Evolutionary conservation across 1,139 yeast species (phyloP), one percentile per base, ranked within the genome.

Genomic region (Hanseniaspora sp.): DNA sequence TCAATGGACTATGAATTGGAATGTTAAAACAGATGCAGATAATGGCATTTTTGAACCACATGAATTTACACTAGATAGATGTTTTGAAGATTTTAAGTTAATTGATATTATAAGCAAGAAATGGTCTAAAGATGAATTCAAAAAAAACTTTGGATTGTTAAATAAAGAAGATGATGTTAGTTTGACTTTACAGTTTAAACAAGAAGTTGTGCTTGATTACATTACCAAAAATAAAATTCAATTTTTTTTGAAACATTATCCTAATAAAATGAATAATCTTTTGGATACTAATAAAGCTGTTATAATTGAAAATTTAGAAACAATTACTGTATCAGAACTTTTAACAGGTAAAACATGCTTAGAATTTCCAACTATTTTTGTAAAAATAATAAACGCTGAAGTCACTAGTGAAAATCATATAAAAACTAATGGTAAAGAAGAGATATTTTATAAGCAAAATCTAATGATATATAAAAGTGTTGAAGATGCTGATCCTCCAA

Each of bases 1-100:
- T 64, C 76, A 77, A 23, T 88, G 96, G 96, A 83, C 95, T 0
- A 67, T 87, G 0, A 95, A 88, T 64, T 83, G 88, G 85, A 65
- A 30, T 18, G 12, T 46, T 1, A 9, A 40, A 23, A 40, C 7
- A 7, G 46, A 41, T 7, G 38, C 18, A 7, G 38, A 29, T 9
- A 18, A 30, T 3, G 11, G 33, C 5, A 7, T n/a, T 3, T 7
- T 7, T 39, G 42, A 4, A 3, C 42, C 42, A 23, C 31, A 52
- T 11, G 37, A 17, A 12, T 18, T 75, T n/a, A 69, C 71, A 37
- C 48, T 59, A 12, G 59, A 56, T 1, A 55, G 55, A 12, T 62
- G 58, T 3, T 59, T 61, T 3, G 68, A 67, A 0, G 55, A 56
- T 7, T 63, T 64, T 39, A 48, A 61, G 33, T 60, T 66, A 13